Evolutionary conservation across 192 early-diverging fungal genomes (phyloP).

Genomic region (Gaertneriomyces sp.): DNA sequence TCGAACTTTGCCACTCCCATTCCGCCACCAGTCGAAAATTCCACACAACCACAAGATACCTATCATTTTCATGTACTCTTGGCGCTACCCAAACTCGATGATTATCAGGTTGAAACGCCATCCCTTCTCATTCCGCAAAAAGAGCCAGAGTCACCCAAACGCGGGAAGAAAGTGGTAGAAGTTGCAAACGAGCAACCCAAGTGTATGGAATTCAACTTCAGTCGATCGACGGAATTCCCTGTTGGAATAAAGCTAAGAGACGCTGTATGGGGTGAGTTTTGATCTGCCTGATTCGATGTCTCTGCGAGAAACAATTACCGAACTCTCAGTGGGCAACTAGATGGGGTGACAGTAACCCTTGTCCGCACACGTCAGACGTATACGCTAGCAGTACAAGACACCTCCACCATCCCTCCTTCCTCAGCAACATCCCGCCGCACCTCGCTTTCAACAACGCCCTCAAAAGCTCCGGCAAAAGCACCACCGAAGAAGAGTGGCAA

Average conservation of each 20-base stretch:
- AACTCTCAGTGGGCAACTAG: neutral
- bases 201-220: neutral
- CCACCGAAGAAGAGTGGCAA: too few species aligned
- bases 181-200: neutral
- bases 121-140: neutral
- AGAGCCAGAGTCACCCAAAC: neutral
- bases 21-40: neutral
- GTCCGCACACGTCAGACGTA: neutral
- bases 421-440: too few species aligned
- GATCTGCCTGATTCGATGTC: neutral
- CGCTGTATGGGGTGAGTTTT: constrained; percentile 2
- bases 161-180: neutral
- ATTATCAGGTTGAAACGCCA: neutral
- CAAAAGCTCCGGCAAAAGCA: too few species aligned
- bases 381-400: too few species aligned
- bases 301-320: neutral
- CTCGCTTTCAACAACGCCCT: too few species aligned
- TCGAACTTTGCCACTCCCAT: neutral
- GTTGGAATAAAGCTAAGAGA: constrained; percentile 1
- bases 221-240: neutral
- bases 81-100: neutral
- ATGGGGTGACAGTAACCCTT: constrained; percentile 1
- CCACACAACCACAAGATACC: neutral
- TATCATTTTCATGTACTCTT: constrained; percentile 4
- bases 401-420: too few species aligned